phyloP scores from a whole-genome alignment of 345 rosid species.

The Citrus glauca region DNA sequence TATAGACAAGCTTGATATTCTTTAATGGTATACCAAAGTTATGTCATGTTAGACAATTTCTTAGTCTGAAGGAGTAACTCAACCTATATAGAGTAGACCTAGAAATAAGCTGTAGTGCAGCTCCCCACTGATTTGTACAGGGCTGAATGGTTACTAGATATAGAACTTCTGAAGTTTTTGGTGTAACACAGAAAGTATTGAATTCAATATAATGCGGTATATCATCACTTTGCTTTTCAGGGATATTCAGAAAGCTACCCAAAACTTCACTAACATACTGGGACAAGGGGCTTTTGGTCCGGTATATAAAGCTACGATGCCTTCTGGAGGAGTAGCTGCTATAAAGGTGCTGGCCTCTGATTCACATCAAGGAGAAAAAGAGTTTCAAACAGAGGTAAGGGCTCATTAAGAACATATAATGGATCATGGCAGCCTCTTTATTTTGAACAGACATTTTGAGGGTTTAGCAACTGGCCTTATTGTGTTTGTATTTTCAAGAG shows the following conservation, averaged over 20 bases:
- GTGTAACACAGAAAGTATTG: neutral
- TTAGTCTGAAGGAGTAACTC: neutral
- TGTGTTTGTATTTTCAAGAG: neutral
- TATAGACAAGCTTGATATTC: neutral
- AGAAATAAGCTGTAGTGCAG: neutral
- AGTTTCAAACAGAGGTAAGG: slow-evolving; percentile 90
- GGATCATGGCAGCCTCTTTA: neutral
- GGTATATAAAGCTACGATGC: slow-evolving; percentile 78
- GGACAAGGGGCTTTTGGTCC: slow-evolving; percentile 98
- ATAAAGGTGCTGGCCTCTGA: slow-evolving; percentile 89
- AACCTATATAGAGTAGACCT: neutral
- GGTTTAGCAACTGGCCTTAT: neutral
- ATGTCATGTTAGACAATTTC: neutral
- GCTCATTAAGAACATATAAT: neutral
- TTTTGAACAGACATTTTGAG: neutral
- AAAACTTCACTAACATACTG: slow-evolving; percentile 67
- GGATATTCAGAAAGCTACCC: slow-evolving; percentile 94
- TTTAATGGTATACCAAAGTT: neutral
- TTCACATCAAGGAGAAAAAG: slow-evolving; percentile 90
- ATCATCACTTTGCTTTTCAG: slow-evolving; percentile 29
- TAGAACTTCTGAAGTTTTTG: neutral
- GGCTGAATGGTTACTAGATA: neutral
- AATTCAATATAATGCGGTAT: neutral
- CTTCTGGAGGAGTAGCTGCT: slow-evolving; percentile 63
- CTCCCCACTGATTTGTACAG: neutral